Conservation (phyloP, 140 eudicot species). For the Cichorium intybus region DNA sequence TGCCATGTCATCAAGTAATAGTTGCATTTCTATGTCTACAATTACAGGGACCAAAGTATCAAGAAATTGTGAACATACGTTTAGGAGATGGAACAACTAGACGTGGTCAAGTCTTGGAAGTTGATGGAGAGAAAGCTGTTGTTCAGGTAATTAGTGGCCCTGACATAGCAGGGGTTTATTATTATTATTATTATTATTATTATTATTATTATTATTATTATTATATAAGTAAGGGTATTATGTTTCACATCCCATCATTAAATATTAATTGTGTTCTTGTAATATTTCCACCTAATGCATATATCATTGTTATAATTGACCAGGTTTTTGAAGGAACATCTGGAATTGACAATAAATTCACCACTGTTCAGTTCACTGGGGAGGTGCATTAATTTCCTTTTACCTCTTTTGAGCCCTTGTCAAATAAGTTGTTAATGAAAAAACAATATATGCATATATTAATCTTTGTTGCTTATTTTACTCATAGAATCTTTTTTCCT, state of each 20-base stretch:
- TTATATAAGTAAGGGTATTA: no score
- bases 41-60: conserved; percentile 88
- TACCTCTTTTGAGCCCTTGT: background rate
- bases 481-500: background rate
- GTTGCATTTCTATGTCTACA: background rate
- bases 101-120: conserved; percentile 97
- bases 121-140: conserved; percentile 97
- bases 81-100: conserved; percentile 95
- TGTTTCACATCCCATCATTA: background rate
- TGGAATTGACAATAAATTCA: conserved; percentile 90
- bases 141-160: conserved; percentile 87
- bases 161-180: no score
- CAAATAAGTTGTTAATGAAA: background rate
- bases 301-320: conserved; percentile 14
- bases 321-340: conserved; percentile 99
- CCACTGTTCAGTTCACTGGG: conserved; percentile 95
- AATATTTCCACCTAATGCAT: background rate
- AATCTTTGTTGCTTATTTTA: background rate
- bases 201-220: no score
- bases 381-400: conserved; percentile 45
- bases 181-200: no score
- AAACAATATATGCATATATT: no score
- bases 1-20: background rate
- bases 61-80: conserved; percentile 93
- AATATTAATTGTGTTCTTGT: background rate